Evolutionary conservation across 176 grass and related monocot genomes (phyloP).

Genomic region (Zoysia pacifica): DNA sequence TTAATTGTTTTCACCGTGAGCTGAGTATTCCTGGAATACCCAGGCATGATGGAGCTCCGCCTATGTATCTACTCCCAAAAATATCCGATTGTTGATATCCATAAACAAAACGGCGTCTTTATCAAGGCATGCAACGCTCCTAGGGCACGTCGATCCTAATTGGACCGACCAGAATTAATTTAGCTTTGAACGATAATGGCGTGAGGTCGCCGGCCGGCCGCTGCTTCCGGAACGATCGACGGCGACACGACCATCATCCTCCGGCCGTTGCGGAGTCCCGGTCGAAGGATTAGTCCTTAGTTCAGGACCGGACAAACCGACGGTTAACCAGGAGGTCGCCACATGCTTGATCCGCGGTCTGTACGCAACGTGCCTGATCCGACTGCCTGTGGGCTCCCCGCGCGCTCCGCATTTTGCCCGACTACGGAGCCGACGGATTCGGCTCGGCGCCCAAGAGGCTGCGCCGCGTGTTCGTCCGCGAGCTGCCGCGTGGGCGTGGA

Average conservation of each 20-base stretch:
- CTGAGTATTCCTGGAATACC: too few species aligned
- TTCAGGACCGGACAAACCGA: slow-evolving; percentile 8
- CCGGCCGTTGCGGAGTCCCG: too few species aligned
- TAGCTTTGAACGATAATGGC: neutral
- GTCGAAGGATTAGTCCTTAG: too few species aligned
- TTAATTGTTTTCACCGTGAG: too few species aligned
- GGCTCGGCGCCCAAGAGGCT: too few species aligned
- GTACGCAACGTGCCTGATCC: neutral
- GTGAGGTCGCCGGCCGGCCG: neutral
- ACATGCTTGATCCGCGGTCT: neutral
- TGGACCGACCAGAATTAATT: slow-evolving; percentile 39
- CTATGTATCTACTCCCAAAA: too few species aligned
- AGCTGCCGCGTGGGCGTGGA: neutral
- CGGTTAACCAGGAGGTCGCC: slow-evolving; percentile 1
- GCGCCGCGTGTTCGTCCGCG: neutral
- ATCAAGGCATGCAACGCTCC: neutral
- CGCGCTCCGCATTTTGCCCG: too few species aligned
- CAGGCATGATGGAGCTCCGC: too few species aligned
- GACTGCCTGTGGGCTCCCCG: too few species aligned
- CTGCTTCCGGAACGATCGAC: slow-evolving; percentile 14
- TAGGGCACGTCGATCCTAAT: neutral
- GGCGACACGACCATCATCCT: neutral
- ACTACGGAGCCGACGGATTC: too few species aligned
- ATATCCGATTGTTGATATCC: neutral
- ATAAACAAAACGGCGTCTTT: neutral